Percentiles rank a stretch among this genome's conserved stretches.
Evolutionary conservation across 2,329 filamentous ascomycete species (phyloP).

Genomic region (Colletotrichum lindemuthianum): DNA sequence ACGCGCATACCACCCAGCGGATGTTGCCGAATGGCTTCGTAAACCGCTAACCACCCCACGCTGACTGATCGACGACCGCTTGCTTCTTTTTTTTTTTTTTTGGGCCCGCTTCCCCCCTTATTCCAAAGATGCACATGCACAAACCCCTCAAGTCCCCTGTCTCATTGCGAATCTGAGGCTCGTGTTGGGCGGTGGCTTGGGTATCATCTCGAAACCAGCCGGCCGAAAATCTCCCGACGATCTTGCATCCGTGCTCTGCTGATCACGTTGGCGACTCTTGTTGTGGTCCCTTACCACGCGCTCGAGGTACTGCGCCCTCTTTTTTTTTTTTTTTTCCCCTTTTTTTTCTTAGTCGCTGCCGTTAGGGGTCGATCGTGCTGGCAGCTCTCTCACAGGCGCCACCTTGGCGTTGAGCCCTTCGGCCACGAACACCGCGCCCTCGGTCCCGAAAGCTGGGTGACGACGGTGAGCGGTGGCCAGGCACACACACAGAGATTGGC

Average conservation of each 20-base stretch:
- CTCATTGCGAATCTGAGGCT: neutral
- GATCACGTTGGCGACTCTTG: conserved; percentile 5
- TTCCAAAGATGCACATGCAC: too few species aligned
- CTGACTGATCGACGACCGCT: too few species aligned
- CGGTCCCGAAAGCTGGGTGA: conserved; percentile 14
- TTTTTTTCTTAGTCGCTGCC: neutral
- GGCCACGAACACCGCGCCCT: conserved; percentile 3
- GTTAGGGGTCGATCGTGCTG: conserved; percentile 22
- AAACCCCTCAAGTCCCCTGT: too few species aligned
- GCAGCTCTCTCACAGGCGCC: conserved; percentile 19
- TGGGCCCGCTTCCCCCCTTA: too few species aligned
- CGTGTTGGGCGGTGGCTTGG: neutral
- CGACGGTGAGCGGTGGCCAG: too few species aligned
- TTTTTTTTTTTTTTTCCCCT: neutral
- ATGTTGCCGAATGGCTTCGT: too few species aligned
- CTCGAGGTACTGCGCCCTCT: conserved; percentile 6
- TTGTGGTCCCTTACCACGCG: neutral
- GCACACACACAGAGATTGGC: too few species aligned
- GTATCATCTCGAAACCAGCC: conserved; percentile 7
- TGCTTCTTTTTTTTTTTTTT: too few species aligned
- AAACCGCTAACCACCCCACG: too few species aligned
- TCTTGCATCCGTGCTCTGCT: conserved; percentile 18
- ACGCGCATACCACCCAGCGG: too few species aligned
- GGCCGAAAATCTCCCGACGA: conserved; percentile 8
- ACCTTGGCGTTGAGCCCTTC: conserved; percentile 18